Base-by-base conservation (phyloP, 306 rosid genomes). In the Fagus crenata region DNA sequence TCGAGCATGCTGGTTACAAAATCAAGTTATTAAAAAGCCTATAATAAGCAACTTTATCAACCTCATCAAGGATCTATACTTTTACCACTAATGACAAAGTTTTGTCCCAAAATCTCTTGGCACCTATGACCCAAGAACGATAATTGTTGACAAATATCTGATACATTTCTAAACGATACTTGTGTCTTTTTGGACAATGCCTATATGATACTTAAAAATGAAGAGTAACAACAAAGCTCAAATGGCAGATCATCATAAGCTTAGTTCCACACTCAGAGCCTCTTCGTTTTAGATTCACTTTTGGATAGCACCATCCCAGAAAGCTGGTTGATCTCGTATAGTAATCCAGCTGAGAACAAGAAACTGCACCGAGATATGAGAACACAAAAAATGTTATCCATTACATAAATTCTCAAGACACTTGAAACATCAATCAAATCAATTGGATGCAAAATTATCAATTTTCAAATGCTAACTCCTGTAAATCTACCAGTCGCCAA, bases 261-360 rank as follows among this genome's bases (percentile, higher is more conserved):
- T 74, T 64, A 85, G 43, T 81, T 78, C 67, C 85, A 73, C 15
- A 74, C 82, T 79, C 84, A 83, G 74, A 86, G 83, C 83, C 87
- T 88, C 71, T 89, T 90, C 18, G 89, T 51, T 86, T 92, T 86
- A 8, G 90, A 69, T 86, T 93, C 93, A 17, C 87, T 77, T 75
- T 88, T 88, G 75, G 90, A 78, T 71, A 85, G 87, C 4, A 74
- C 65, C 55, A 81, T 77, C 59, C 87, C 90, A 32, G 97, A 89
- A 81, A 93, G 81, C 92, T 89, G 89, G 92, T 91, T 87, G 83
- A 88, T 82, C 87, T 93, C 97, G 17, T 88, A 93, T 56, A 91
- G 84, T 77, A 93, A 78, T 65, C 70, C 95, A 65, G 84, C 92
- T 2, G 97, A 93, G 85, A 93, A 93, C 85, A 93, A 72, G 90